Evolutionary conservation across 305 asterid genomes (phyloP).

Genomic region (Rubia peregrina): DNA sequence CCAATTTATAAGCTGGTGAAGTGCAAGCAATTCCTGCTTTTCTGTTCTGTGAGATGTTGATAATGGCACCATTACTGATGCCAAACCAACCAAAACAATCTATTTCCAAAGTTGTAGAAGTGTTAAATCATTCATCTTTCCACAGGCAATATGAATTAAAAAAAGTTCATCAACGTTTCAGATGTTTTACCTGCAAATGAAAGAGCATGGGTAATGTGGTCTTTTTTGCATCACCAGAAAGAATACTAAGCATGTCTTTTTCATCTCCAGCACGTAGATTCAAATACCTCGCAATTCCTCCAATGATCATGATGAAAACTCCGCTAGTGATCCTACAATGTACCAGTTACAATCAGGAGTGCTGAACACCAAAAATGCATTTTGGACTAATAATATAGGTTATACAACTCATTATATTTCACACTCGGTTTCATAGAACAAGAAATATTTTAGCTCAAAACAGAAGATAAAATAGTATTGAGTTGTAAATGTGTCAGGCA

Average conservation of each 20-base stretch:
- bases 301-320: conserved; percentile 52
- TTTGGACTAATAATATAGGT: not conserved
- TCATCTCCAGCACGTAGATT: conserved; percentile 44
- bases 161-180: too few species aligned
- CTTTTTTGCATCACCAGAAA: conserved; percentile 38
- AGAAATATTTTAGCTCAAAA: not conserved
- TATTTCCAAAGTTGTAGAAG: too few species aligned
- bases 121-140: not conserved
- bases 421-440: not conserved
- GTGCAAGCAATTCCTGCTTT: conserved; percentile 35
- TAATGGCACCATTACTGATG: too few species aligned
- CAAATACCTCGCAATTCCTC: conserved; percentile 55
- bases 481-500: not conserved
- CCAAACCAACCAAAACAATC: too few species aligned
- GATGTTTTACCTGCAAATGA: conserved; percentile 56
- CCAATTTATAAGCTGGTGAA: conserved; percentile 23
- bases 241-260: conserved; percentile 45
- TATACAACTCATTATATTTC: conserved; percentile 4
- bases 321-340: conserved; percentile 62
- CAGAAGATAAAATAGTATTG: not conserved
- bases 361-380: not conserved
- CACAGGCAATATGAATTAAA: too few species aligned
- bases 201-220: conserved; percentile 54
- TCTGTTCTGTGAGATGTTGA: too few species aligned
- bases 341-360: conserved; percentile 12